Evolutionary conservation across 1,284 basidiomycete genomes (phyloP).

Genomic region (Ceratobasidium sp.): DNA sequence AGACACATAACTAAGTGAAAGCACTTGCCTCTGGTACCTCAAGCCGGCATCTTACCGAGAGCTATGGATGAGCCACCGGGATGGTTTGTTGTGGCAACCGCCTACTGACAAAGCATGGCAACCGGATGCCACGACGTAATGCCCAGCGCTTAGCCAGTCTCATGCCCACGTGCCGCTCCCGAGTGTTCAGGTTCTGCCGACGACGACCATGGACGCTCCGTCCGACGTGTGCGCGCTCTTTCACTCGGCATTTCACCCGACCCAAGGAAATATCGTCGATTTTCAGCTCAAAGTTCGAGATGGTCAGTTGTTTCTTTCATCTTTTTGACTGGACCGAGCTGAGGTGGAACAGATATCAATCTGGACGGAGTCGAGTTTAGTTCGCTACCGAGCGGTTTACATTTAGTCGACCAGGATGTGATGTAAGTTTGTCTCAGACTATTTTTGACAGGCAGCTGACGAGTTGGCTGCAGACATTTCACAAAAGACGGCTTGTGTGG

Average conservation of each 20-base stretch:
- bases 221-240: constrained; percentile 68
- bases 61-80: too few relatives aligned
- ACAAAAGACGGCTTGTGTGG: constrained; percentile 37
- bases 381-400: constrained; percentile 78
- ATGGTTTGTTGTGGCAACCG: too few relatives aligned
- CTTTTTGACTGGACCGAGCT: background rate
- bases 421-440: constrained; percentile 60
- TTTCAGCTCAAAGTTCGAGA: constrained; percentile 73
- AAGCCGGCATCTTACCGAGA: too few relatives aligned
- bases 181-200: constrained; percentile 15
- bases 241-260: constrained; percentile 81
- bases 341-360: too few relatives aligned
- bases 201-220: constrained; percentile 36
- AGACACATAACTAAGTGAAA: too few relatives aligned
- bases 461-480: constrained; percentile 10
- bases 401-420: constrained; percentile 75
- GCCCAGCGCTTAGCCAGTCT: background rate
- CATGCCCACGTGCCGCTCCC: constrained; percentile 24
- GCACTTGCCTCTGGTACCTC: too few relatives aligned
- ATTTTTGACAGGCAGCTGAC: background rate
- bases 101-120: too few relatives aligned
- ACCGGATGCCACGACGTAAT: background rate
- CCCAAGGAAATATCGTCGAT: constrained; percentile 75
- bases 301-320: constrained; percentile 54
- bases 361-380: constrained; percentile 78